Evolutionary conservation across 2,329 filamentous ascomycete species (phyloP).

Genomic region (Myrmaecium sp.): DNA sequence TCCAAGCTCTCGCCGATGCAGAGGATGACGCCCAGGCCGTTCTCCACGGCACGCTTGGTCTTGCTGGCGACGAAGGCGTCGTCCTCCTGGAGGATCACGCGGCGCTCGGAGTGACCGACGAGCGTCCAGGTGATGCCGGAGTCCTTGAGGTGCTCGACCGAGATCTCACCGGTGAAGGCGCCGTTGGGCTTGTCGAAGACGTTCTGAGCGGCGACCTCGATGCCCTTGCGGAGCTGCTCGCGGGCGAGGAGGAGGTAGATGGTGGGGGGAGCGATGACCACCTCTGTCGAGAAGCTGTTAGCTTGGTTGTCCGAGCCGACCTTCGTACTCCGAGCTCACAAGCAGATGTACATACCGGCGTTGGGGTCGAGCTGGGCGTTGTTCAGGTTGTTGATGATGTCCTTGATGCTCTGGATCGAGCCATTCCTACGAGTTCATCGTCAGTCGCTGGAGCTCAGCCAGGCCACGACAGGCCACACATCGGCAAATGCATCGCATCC

Average conservation of each 20-base stretch:
- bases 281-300: slow-evolving; percentile 44
- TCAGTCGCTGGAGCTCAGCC: slow-evolving; percentile 4
- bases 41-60: slow-evolving; percentile 82
- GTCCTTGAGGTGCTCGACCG: slow-evolving; percentile 79
- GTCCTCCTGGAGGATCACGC: slow-evolving; percentile 73
- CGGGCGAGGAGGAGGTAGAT: slow-evolving; percentile 83
- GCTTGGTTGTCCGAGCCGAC: not conserved
- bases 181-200: slow-evolving; percentile 95
- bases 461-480: slow-evolving; percentile 3
- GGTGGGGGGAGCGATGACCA: slow-evolving; percentile 79
- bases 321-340: too few relatives aligned
- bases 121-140: slow-evolving; percentile 77
- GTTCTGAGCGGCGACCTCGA: slow-evolving; percentile 90
- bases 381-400: slow-evolving; percentile 83
- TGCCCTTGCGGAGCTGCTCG: slow-evolving; percentile 54
- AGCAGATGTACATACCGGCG: slow-evolving; percentile 46
- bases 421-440: slow-evolving; percentile 56
- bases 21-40: slow-evolving; percentile 79
- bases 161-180: slow-evolving; percentile 94
- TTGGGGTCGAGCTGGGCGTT: slow-evolving; percentile 62
- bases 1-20: slow-evolving; percentile 94
- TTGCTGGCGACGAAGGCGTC: slow-evolving; percentile 80
- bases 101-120: slow-evolving; percentile 87
- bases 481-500: slow-evolving; percentile 5
- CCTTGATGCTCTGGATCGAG: slow-evolving; percentile 71